Evolutionary conservation across 768 basidiomycete genomes (phyloP), one percentile per base, ranked within the genome.

Genomic region (Multifurca ochricompacta): DNA sequence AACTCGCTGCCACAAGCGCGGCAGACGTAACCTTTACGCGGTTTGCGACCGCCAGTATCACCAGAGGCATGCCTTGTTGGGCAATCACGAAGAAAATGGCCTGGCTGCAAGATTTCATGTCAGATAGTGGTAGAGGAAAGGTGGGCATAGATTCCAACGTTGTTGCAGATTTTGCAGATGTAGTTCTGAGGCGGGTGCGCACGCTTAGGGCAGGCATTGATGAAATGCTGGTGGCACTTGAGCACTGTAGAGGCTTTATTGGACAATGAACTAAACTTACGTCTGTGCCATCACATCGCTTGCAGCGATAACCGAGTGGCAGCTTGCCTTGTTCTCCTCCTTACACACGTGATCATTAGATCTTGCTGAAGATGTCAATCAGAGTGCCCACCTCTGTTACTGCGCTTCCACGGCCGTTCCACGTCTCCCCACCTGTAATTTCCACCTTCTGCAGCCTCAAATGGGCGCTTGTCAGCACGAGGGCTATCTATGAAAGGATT

Each of bases 31-130:
- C 89, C 91, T 56, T 83, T 77, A 45, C 78, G 86, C 6, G 91
- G 91, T 64, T 89, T 89, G 40, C 75, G 78, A 8, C 88, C 87
- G 13, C 88, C 89, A 1, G 88, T 91, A 65, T 92, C 89, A 11
- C 89, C 90, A 4, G 79, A 73, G 21, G 82, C 82, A 61, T 87
- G 77, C 66, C 78, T 80, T 9, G 84, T 83, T 1, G 94, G 92
- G 69, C 92, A 95, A 66, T 95, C 91, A 34, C 88, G 84, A 51
- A 95, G 79, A 63, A 87, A 82, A 67, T 96, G 93, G 28, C 86
- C 91, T 35, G 85, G 75, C 80, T 90, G 60, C 5, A 30, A 40
- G n/a, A 7, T n/a, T 16, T 39, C 39, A 34, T 18, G 25, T 62
- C 32, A 59, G 59, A 31, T 6, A 49, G 25, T 39, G 39, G 46